Percentiles rank a stretch among this genome's conserved stretches.
Conservation (phyloP, 305 asterid genomes). For the Ilex paraguariensis region DNA sequence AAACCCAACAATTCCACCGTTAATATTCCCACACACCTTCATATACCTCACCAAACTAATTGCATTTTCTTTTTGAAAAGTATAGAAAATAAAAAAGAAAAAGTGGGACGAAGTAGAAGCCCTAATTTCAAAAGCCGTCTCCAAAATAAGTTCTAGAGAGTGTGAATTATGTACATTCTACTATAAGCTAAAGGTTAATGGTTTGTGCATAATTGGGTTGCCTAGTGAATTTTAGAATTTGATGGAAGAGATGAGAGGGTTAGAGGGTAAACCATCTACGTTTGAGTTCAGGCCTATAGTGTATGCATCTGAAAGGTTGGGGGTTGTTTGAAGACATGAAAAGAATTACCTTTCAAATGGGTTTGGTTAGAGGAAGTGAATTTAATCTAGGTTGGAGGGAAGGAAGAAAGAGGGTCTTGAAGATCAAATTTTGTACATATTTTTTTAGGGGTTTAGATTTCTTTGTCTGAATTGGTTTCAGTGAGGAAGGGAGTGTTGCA, state of each 20-base stretch:
- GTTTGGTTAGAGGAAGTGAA: too few species aligned
- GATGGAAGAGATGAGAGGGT: constrained; percentile 56
- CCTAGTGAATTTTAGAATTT: constrained; percentile 60
- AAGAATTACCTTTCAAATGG: constrained; percentile 46
- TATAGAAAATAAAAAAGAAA: constrained; percentile 23
- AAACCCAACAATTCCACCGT: too few species aligned
- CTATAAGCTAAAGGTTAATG: constrained; percentile 48
- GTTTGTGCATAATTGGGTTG: constrained; percentile 54
- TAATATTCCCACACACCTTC: too few species aligned
- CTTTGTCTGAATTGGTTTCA: too few species aligned
- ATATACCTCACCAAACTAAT: too few species aligned
- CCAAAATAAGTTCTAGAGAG: constrained; percentile 38
- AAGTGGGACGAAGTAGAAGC: constrained; percentile 46
- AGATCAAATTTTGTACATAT: too few species aligned
- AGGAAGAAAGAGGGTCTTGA: too few species aligned
- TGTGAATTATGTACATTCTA: constrained; percentile 65
- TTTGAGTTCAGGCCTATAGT: constrained; percentile 58
- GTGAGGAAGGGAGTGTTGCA: too few species aligned
- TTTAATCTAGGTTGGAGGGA: too few species aligned
- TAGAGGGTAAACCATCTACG: constrained; percentile 46
- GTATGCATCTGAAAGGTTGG: constrained; percentile 69
- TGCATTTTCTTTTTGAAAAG: too few species aligned
- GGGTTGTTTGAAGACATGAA: constrained; percentile 67
- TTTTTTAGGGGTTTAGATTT: too few species aligned
- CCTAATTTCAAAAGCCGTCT: constrained; percentile 40